Conservation (phyloP, 164 flowering plant species). For the Saururus chinensis region DNA sequence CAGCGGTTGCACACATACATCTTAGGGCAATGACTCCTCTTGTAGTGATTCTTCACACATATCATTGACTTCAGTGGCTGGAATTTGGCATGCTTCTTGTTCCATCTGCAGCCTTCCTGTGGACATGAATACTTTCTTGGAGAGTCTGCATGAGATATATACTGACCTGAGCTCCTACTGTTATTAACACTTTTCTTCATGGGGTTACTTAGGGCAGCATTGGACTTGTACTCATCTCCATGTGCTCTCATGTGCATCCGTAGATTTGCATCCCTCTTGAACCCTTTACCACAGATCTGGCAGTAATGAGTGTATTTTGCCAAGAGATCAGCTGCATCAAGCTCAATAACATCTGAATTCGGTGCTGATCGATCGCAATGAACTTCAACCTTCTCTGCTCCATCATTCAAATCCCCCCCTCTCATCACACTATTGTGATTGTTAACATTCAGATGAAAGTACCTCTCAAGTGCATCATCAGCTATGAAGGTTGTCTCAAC, state of each 20-base stretch:
- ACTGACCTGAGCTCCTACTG: background rate
- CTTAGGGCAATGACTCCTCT: slow-evolving; percentile 76
- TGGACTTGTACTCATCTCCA: slow-evolving; percentile 60
- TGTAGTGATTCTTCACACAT: slow-evolving; percentile 79
- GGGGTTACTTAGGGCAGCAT: slow-evolving; percentile 40
- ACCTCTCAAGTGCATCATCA: slow-evolving; percentile 13
- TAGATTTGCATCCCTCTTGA: slow-evolving; percentile 73
- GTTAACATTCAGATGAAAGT: background rate
- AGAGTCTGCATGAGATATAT: slow-evolving; percentile 1
- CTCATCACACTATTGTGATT: background rate
- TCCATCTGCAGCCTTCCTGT: slow-evolving; percentile 70
- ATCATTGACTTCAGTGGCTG: slow-evolving; percentile 77
- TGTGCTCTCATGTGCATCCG: slow-evolving; percentile 94
- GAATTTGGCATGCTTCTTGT: slow-evolving; percentile 59
- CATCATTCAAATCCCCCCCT: slow-evolving; percentile 4
- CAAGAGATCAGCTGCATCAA: slow-evolving; percentile 38
- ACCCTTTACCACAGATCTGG: slow-evolving; percentile 68
- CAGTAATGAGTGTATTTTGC: slow-evolving; percentile 65
- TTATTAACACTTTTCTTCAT: slow-evolving; percentile 11
- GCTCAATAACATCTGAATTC: slow-evolving; percentile 29
- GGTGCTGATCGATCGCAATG: background rate
- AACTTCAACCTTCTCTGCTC: background rate
- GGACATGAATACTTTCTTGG: slow-evolving; percentile 68
- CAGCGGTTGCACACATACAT: slow-evolving; percentile 71
- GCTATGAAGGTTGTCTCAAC: slow-evolving; percentile 10